Conservation (phyloP, 2,329 filamentous ascomycete species). For the Epicoccum sorghinum region DNA sequence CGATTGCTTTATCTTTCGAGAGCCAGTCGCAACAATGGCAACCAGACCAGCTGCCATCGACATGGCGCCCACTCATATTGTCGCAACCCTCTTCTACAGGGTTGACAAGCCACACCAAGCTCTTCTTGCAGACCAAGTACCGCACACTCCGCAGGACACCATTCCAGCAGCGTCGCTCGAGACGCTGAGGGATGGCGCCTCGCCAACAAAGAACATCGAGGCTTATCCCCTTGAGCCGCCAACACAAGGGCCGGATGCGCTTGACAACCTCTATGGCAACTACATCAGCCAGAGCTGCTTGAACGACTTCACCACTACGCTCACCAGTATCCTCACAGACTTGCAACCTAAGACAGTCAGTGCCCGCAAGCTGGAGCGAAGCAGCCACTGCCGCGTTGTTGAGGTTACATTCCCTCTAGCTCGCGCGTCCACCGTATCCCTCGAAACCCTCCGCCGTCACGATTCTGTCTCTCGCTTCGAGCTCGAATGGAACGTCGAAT, state of each 20-base stretch:
- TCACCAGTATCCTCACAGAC: constrained; percentile 56
- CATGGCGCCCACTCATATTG: constrained; percentile 32
- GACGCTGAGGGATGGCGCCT: constrained; percentile 52
- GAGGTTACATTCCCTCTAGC: constrained; percentile 69
- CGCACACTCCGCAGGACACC: constrained; percentile 39
- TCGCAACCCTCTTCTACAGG: constrained; percentile 49
- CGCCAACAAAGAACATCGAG: constrained; percentile 57
- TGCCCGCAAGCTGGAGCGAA: constrained; percentile 63
- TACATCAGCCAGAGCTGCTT: constrained; percentile 62
- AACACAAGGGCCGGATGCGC: constrained; percentile 59
- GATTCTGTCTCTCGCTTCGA: constrained; percentile 82
- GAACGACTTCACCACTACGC: constrained; percentile 61
- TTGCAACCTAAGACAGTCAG: constrained; percentile 56
- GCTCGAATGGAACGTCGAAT: constrained; percentile 86
- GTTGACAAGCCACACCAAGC: constrained; percentile 45
- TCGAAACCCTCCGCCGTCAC: constrained; percentile 76
- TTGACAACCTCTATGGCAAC: constrained; percentile 62
- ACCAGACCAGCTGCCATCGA: constrained; percentile 26
- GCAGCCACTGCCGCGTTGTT: constrained; percentile 66
- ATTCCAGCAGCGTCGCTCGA: constrained; percentile 43
- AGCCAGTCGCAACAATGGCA: constrained; percentile 15
- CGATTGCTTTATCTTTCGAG: neutral
- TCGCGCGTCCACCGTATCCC: constrained; percentile 54
- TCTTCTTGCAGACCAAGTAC: constrained; percentile 56
- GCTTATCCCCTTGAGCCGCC: constrained; percentile 62